Percentiles rank a stretch among this genome's conserved stretches.
phyloP scores from a whole-genome alignment of 805 yeast genomes.

The Myxozyma melibiosi region DNA sequence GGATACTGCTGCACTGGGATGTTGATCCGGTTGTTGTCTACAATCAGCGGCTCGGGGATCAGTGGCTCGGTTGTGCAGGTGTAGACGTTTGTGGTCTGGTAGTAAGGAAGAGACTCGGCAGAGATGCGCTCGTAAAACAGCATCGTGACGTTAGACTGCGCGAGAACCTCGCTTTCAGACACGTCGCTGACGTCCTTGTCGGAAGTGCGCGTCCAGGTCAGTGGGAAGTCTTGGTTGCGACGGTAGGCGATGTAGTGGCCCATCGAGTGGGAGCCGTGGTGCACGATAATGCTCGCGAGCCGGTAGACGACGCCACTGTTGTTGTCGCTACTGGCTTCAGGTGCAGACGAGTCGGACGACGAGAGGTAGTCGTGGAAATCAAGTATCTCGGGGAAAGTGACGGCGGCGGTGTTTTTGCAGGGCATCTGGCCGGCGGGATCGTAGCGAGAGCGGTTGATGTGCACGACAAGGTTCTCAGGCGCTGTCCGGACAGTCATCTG shows the following conservation, averaged over 20 bases:
- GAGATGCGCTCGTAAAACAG: conserved; percentile 63
- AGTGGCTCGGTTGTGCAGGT: not conserved
- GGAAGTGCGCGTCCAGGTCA: conserved; percentile 90
- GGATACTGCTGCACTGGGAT: conserved; percentile 1
- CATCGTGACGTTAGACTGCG: conserved; percentile 86
- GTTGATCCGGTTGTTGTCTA: not conserved
- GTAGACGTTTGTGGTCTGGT: not conserved
- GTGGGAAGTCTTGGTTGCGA: conserved; percentile 53
- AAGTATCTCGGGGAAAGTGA: conserved; percentile 60
- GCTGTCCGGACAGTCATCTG: conserved; percentile 78
- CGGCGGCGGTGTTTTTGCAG: conserved; percentile 79
- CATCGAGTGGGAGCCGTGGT: conserved; percentile 93
- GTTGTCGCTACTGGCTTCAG: too few relatives aligned
- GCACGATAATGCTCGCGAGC: conserved; percentile 84
- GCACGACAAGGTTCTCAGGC: conserved; percentile 80
- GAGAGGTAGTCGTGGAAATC: not conserved
- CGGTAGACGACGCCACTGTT: conserved; percentile 45
- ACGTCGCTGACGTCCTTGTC: conserved; percentile 85
- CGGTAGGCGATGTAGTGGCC: conserved; percentile 94
- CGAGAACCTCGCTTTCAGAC: conserved; percentile 75
- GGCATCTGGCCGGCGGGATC: conserved; percentile 83
- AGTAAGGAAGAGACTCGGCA: not conserved
- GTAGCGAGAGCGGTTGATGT: conserved; percentile 89
- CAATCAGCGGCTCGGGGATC: not conserved
- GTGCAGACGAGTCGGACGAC: not conserved